A percentile compares a stretch with the other conserved stretches of the same genome.
phyloP scores from a whole-genome alignment of 1,284 basidiomycete species.

The Boletus nobilissimus region DNA sequence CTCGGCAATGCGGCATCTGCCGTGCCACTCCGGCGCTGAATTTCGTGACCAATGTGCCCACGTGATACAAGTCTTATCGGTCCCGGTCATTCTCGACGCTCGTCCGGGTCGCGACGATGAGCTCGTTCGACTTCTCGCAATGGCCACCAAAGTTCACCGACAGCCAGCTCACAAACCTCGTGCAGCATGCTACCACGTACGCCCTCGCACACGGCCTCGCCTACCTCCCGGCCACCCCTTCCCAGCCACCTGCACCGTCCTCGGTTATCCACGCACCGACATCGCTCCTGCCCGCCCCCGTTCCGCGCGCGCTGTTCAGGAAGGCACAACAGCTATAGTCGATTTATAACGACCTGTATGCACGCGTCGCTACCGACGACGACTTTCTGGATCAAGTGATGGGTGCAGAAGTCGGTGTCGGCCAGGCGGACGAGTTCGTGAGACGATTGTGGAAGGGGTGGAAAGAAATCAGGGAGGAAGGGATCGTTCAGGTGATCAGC shows the following conservation, averaged over 20 bases:
- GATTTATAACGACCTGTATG: conserved; percentile 88
- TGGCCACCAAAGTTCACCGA: conserved; percentile 83
- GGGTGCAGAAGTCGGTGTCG: conserved; percentile 79
- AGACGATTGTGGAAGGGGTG: conserved; percentile 88
- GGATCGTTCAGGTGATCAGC: conserved; percentile 56
- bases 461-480: conserved; percentile 76
- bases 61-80: conserved; percentile 28
- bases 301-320: conserved; percentile 80
- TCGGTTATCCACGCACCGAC: conserved; percentile 90
- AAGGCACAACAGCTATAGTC: conserved; percentile 77
- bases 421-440: conserved; percentile 89
- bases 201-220: conserved; percentile 88
- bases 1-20: too few relatives aligned
- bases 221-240: conserved; percentile 72
- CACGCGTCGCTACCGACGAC: conserved; percentile 83
- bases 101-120: conserved; percentile 29
- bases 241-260: conserved; percentile 64
- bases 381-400: conserved; percentile 86
- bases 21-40: too few relatives aligned
- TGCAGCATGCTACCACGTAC: conserved; percentile 80
- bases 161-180: conserved; percentile 67
- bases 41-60: neutral
- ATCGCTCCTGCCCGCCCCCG: conserved; percentile 87
- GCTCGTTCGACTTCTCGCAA: conserved; percentile 55
- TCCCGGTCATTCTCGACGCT: neutral